Evolutionary conservation across 176 grass and related monocot genomes (phyloP).

Genomic region (Phyllostachys edulis): DNA sequence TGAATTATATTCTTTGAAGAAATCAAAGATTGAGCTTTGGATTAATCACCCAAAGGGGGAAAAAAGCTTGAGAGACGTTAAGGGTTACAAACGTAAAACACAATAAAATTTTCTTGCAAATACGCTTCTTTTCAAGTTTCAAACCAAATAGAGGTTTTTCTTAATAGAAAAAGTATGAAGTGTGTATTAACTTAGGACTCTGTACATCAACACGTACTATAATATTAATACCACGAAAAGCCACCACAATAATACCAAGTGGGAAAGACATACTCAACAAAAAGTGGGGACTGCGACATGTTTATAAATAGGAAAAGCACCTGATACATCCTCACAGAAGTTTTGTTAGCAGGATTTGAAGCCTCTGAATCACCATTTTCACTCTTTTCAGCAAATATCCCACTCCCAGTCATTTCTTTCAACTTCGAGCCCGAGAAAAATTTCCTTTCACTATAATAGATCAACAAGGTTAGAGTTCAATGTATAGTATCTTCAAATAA

Average conservation of each 20-base stretch:
- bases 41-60: not conserved
- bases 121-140: too few relatives aligned
- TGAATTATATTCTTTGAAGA: slow-evolving; percentile 26
- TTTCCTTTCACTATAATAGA: slow-evolving; percentile 49
- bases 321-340: too few relatives aligned
- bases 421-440: slow-evolving; percentile 74
- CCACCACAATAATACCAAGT: too few relatives aligned
- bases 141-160: too few relatives aligned
- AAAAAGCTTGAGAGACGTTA: not conserved
- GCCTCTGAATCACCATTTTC: slow-evolving; percentile 56
- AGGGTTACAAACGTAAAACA: not conserved
- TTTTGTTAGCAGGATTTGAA: slow-evolving; percentile 24
- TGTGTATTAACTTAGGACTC: too few relatives aligned
- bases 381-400: slow-evolving; percentile 59
- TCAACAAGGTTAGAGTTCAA: slow-evolving; percentile 30
- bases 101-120: too few relatives aligned
- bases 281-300: too few relatives aligned
- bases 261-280: too few relatives aligned
- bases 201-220: too few relatives aligned
- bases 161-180: too few relatives aligned
- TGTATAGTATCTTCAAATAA: not conserved
- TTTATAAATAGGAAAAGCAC: too few relatives aligned
- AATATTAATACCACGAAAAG: too few relatives aligned
- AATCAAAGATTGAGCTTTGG: not conserved
- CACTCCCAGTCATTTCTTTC: slow-evolving; percentile 81